Base-by-base conservation (phyloP, 371 early-diverging fungal genomes). In the Syncephalastrum monosporum region DNA sequence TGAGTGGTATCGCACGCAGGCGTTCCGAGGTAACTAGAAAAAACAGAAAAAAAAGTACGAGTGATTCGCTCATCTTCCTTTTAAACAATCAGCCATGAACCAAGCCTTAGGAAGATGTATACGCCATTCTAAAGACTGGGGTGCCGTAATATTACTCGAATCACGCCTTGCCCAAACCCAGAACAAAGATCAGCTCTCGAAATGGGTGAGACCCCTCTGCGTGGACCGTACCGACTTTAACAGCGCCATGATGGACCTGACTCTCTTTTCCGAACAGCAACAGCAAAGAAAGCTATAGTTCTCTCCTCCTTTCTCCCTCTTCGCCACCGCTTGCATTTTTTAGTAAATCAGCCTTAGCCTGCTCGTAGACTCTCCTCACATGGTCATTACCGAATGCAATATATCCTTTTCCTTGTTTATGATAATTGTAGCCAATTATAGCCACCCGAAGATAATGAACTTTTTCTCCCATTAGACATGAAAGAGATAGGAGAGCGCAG, bases 21-120 rank as follows among this genome's bases (percentile, higher is more conserved):
- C 98, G 0, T 90, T 81, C 47, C 75, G 95, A 38, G 74, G 74
- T 73, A 61, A 47, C 27, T 46, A 17, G 4, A 16, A 7, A 19
- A 44, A 42, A 41, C 8, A 19, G 3, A n/a, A 41, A 2, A 44
- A 10, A 33, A 5, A 2, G 38, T 27, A 3, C 27, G 7, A 27
- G 25, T 7, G 45, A 21, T 50, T 2, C 14, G 5, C 29, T 23
- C 19, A 47, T 12, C 23, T 56, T 19, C 27, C 8, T 33, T 10
- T 10, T 29, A 3, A 6, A 10, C 10, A 2, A 24, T 16, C 55
- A 77, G 95, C 98, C 4, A 88, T 94, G 43, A 98, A 97, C 64
- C 98, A 98, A 71, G 98, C 98, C 0, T 64, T 97, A 13, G 99
- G 99, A 13, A 74, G 99, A 49, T 93, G 91, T 53, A 88, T 98